Evolutionary conservation across 2,329 filamentous ascomycete species (phyloP).

Genomic region (Colletotrichum magnum): DNA sequence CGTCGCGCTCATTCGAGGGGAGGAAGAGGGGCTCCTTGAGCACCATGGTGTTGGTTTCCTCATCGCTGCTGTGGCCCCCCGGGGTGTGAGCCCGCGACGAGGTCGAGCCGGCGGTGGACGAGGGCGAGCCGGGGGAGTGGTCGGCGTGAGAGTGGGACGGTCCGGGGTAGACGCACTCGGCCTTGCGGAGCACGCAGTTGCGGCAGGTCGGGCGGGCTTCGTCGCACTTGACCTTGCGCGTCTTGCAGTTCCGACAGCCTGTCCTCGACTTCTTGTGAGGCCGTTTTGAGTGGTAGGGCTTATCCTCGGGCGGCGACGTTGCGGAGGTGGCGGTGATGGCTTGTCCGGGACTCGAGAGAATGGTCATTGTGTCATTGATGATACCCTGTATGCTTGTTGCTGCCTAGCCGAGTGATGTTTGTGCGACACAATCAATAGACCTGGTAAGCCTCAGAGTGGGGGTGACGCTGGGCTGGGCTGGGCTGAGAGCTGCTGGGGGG

Average conservation of each 20-base stretch:
- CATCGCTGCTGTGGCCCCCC: constrained; percentile 24
- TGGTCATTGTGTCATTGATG: constrained; percentile 32
- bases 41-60: constrained; percentile 35
- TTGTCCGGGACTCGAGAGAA: constrained; percentile 26
- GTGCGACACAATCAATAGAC: too few relatives aligned
- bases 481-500: neutral
- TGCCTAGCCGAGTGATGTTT: too few relatives aligned
- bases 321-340: constrained; percentile 1
- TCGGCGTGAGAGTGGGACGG: constrained; percentile 36
- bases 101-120: constrained; percentile 21
- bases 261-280: constrained; percentile 69
- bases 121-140: constrained; percentile 23
- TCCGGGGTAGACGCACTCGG: constrained; percentile 62
- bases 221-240: constrained; percentile 69
- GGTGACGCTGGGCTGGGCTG: neutral
- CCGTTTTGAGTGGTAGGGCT: constrained; percentile 61
- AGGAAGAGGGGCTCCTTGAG: constrained; percentile 46
- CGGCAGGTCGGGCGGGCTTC: constrained; percentile 65
- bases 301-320: constrained; percentile 27
- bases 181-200: constrained; percentile 62
- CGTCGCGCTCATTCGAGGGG: constrained; percentile 48
- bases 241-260: constrained; percentile 69
- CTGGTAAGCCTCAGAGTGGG: too few relatives aligned
- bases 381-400: neutral
- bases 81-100: constrained; percentile 27